Percentiles rank a stretch among this genome's conserved stretches.
Conservation (phyloP, 257 asterid species). For the Scutellaria baicalensis region DNA sequence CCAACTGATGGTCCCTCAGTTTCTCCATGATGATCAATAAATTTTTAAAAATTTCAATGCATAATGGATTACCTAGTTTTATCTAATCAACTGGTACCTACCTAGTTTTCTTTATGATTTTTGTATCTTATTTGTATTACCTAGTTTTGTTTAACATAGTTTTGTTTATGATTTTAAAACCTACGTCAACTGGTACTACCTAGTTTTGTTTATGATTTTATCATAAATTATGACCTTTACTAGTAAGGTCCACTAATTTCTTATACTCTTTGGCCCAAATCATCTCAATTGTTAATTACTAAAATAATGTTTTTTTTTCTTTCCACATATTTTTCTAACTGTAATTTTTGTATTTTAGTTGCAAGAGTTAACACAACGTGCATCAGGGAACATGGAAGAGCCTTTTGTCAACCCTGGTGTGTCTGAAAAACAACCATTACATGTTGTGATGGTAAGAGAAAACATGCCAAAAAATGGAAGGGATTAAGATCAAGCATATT, state of each 20-base stretch:
- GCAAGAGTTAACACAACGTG: constrained; percentile 94
- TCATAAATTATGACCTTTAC: not conserved
- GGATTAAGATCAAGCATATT: not conserved
- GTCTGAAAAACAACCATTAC: constrained; percentile 84
- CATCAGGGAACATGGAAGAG: constrained; percentile 69
- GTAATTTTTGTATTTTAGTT: constrained; percentile 35
- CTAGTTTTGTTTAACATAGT: no score
- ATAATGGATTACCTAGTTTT: no score
- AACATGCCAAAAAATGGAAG: constrained; percentile 2
- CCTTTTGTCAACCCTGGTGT: constrained; percentile 74
- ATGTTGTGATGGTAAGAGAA: constrained; percentile 84
- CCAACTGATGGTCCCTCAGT: not conserved
- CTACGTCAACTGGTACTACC: no score
- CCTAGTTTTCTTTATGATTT: no score
- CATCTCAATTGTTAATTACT: no score
- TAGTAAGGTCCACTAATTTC: not conserved
- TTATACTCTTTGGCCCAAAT: not conserved
- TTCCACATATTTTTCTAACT: constrained; percentile 4
- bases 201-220: not conserved
- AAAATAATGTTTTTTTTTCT: not conserved
- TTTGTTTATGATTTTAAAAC: no score
- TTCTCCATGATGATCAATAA: not conserved
- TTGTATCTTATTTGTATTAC: no score
- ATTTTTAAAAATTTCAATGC: no score
- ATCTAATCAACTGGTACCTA: no score